Evolutionary conservation across 2,329 filamentous ascomycete species (phyloP), one percentile per base, ranked within the genome.

Genomic region (Monosporascus sp.): DNA sequence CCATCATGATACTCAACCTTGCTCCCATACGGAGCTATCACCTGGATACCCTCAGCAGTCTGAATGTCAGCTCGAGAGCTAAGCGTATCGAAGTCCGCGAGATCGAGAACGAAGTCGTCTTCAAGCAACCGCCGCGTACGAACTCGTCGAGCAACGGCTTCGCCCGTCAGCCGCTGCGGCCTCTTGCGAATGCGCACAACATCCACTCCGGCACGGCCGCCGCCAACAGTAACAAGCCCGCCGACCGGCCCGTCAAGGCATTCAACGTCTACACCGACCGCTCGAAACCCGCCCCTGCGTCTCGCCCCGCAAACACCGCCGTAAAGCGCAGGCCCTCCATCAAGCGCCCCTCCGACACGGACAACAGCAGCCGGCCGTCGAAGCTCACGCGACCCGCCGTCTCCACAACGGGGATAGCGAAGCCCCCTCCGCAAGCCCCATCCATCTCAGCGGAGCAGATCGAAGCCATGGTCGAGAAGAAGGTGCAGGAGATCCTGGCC

Each of bases 71-170:
- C 65, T 97, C 94, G 50, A 83, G 93, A 11, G 95, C 93, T 24
- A 97, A 97, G 77, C 91, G 95, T 65, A 97, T 97, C 61, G 93
- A 97, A 70, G 88, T 96, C 11, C 87, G 91, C 49, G 94, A 97
- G 70, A 89, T 96, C 54, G 93, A 97, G 70, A 97, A 97, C 65
- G 91, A 97, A 66, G 87, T 95, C 4, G 86, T 96, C 41, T 95
- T 90, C 74, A 91, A 89, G 67, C 86, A 88, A 51, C 80, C 83
- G 52, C 84, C 87, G 27, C 80, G 84, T n/a, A 72, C 71, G 11
- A 68, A 64, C 58, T 61, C 72, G 61, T 63, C 68, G 50, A 63
- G 69, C 60, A 59, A 72, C 58, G 75, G 75, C 7, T 60, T 72
- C 3, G 65, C 68, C 27, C 81, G 93, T 17, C 91, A 96, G 67